Evolutionary conservation across 768 basidiomycete genomes (phyloP).

Genomic region (Pulveroboletus sp.): DNA sequence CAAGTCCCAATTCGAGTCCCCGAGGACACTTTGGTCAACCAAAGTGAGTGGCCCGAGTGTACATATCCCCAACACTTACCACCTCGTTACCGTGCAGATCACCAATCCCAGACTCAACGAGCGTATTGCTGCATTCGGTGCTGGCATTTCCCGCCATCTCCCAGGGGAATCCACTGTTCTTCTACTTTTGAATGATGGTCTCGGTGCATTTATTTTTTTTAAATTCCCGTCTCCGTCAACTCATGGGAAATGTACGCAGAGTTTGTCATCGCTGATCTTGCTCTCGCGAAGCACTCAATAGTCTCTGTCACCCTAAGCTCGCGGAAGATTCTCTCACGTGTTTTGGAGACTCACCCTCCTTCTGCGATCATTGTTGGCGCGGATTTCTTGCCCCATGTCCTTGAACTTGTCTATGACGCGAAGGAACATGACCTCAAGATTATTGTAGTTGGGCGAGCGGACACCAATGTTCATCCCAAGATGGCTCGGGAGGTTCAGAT

Average conservation of each 20-base stretch:
- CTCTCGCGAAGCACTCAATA: conserved; percentile 66
- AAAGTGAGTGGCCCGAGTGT: conserved; percentile 44
- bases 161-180: conserved; percentile 63
- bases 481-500: conserved; percentile 53
- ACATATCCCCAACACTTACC: background rate
- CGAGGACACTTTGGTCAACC: conserved; percentile 76
- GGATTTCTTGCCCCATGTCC: conserved; percentile 58
- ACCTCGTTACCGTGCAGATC: conserved; percentile 44
- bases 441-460: conserved; percentile 68
- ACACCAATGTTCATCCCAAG: conserved; percentile 41
- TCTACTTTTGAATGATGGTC: conserved; percentile 72
- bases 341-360: conserved; percentile 62
- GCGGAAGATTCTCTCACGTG: conserved; percentile 54
- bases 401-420: conserved; percentile 69
- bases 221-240: background rate
- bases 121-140: conserved; percentile 68
- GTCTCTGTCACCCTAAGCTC: conserved; percentile 63
- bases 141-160: conserved; percentile 59
- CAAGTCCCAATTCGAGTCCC: conserved; percentile 58
- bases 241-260: conserved; percentile 38
- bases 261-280: conserved; percentile 76
- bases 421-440: conserved; percentile 53
- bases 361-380: conserved; percentile 73
- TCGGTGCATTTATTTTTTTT: conserved; percentile 46
- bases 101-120: conserved; percentile 69